Evolutionary conservation across 371 early-diverging fungal species (phyloP).

Genomic region (Apophysomyces ossiformis): DNA sequence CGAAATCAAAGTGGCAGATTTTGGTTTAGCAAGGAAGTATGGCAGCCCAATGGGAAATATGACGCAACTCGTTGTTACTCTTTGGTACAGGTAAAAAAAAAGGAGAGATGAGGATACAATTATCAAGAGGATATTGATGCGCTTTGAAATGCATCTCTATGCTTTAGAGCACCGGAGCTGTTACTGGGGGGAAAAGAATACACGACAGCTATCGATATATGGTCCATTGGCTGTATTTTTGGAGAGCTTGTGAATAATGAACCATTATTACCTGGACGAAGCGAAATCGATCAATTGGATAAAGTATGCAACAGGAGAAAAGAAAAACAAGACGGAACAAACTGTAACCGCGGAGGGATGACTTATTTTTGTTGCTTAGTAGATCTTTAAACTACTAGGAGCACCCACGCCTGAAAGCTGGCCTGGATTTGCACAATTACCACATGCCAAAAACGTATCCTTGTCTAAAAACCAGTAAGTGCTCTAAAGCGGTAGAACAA

Average conservation of each 20-base stretch:
- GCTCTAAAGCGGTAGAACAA: conserved; percentile 3
- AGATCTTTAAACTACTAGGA: conserved; percentile 79
- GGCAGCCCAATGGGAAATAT: conserved; percentile 75
- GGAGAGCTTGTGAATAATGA: conserved; percentile 83
- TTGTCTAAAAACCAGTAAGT: conserved; percentile 59
- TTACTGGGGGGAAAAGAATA: conserved; percentile 94
- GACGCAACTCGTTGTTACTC: conserved; percentile 90
- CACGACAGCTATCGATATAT: conserved; percentile 96
- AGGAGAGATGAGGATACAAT: not conserved
- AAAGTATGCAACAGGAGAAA: conserved; percentile 42
- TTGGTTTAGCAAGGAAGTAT: conserved; percentile 82
- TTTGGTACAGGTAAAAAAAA: conserved; percentile 79
- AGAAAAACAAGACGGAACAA: not conserved
- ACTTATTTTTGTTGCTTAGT: conserved; percentile 8
- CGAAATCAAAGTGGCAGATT: conserved; percentile 86
- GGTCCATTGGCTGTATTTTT: conserved; percentile 97
- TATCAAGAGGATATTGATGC: not conserved
- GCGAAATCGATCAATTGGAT: conserved; percentile 83
- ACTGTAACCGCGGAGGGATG: not conserved
- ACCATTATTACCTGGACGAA: conserved; percentile 76
- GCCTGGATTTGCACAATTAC: conserved; percentile 74
- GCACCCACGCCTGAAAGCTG: conserved; percentile 73
- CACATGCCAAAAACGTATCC: conserved; percentile 74
- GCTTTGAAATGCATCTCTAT: not conserved
- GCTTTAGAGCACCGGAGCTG: conserved; percentile 93